Evolutionary conservation across 2,329 filamentous ascomycete species (phyloP), one percentile per base, ranked within the genome.

Genomic region (Penicillium freii): DNA sequence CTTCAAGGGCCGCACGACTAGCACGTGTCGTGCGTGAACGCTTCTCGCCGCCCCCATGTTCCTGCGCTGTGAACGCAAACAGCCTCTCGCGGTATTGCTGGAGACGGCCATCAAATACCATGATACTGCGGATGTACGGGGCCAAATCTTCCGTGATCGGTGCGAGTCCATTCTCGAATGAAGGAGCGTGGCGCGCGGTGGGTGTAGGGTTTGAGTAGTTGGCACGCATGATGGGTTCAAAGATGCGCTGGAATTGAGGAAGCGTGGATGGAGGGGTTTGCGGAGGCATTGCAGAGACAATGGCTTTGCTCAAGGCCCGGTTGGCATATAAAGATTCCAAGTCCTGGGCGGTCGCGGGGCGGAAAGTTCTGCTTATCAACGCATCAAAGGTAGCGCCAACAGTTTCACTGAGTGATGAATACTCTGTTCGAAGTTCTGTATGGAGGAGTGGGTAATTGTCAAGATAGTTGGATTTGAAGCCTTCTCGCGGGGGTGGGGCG

Each of bases 41-140:
- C 69, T 88, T 88, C 15, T 72, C 73, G 1, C 72, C 72, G 13
- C 8, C 0, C 48, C 61, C 15, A 81, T 83, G 61, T 34, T 62
- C 58, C 34, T 87, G 83, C 51, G 83, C 85, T 13, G 90, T 74
- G 1, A 91, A 72, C 53, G 80, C 85, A 62, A 84, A 85, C 10
- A 90, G 73, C 19, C 82, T 81, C 8, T 84, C 71, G 11, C 91
- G 84, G 62, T 91, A 84, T 59, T 85, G 79, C 67, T 91, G 88
- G 1, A 94, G 81, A 1, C 80, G 81, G 21, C 85, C 78, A 65
- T 97, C 93, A 69, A 88, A 89, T 0, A 86, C 81, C 2, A 93
- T 86, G 58, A 99, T 97, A 38, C 83, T 82, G 11, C 95, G 89
- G n/a, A 97, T 84, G 71, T 91, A 97, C 0, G 95, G 94, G 0